Percentiles rank a stretch among this genome's conserved stretches.
phyloP scores from a whole-genome alignment of 163 green algal genomes.

The Chlamydomonas reinhardtii region DNA sequence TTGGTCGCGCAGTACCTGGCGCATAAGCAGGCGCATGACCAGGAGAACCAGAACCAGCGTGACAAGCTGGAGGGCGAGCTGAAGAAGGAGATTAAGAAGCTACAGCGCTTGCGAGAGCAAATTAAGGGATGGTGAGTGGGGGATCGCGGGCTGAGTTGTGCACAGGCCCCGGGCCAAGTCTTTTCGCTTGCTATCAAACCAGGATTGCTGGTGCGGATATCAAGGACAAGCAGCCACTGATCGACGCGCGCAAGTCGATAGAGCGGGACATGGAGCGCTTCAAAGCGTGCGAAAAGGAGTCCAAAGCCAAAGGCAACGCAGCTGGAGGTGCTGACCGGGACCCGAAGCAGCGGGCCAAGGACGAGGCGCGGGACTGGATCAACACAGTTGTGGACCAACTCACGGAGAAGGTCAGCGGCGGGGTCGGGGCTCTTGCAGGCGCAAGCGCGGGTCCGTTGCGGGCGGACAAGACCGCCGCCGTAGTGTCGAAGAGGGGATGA shows the following conservation, averaged over 20 bases:
- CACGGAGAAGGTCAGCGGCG: slow-evolving; percentile 66
- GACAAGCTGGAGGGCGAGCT: slow-evolving; percentile 98
- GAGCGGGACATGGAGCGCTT: slow-evolving; percentile 98
- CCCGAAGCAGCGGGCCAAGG: slow-evolving; percentile 86
- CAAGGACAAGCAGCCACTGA: slow-evolving; percentile 96
- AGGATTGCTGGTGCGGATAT: slow-evolving; percentile 92
- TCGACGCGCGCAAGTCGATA: slow-evolving; percentile 91
- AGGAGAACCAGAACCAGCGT: slow-evolving; percentile 91
- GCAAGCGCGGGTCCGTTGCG: no score
- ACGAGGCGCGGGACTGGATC: slow-evolving; percentile 94
- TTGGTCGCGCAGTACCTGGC: not conserved
- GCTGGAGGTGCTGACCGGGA: slow-evolving; percentile 66
- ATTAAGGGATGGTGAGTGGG: slow-evolving; percentile 95
- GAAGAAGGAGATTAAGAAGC: slow-evolving; percentile 99
- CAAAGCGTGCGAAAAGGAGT: slow-evolving; percentile 96
- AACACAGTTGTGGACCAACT: slow-evolving; percentile 90
- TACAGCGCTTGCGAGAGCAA: slow-evolving; percentile 96
- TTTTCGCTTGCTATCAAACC: not conserved
- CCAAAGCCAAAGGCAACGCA: slow-evolving; percentile 90
- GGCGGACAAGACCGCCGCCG: no score
- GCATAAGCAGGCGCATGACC: slow-evolving; percentile 87
- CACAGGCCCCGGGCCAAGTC: not conserved
- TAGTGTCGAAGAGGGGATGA: no score
- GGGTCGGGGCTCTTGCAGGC: no score
- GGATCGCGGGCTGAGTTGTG: not conserved